A percentile compares a stretch with the other conserved stretches of the same genome.
These are phyloP conservation scores for Sclerotinia sclerotiorum DNA, from an alignment of 2,329 filamentous ascomycete species.

Conservation along the genomic window DNA sequence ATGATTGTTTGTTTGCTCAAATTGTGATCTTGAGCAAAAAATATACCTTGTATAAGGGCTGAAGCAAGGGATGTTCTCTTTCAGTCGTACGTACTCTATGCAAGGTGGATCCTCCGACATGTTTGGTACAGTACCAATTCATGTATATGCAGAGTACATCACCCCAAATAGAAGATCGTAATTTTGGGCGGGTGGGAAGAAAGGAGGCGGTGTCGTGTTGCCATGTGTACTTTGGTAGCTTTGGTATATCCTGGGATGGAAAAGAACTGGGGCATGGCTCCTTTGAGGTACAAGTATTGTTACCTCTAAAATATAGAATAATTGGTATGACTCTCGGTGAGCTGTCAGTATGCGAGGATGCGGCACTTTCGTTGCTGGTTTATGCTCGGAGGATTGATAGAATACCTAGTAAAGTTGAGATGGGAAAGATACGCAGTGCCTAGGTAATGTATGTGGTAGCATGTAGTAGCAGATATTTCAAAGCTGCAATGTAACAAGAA, in stretches of 20 bases:
- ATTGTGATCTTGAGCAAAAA: not conserved
- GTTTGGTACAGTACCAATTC: slow-evolving; percentile 18
- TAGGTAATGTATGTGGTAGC: not conserved
- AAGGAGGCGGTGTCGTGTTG: slow-evolving; percentile 17
- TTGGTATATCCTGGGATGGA: slow-evolving; percentile 9
- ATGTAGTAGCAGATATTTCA: not conserved
- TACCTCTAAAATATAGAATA: not conserved
- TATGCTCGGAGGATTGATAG: slow-evolving; percentile 22
- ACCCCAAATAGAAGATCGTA: slow-evolving; percentile 1
- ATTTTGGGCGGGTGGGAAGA: slow-evolving; percentile 14
- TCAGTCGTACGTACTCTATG: slow-evolving; percentile 9
- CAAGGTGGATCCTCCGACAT: slow-evolving; percentile 11
- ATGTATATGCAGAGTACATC: slow-evolving; percentile 17
- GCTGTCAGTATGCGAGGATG: slow-evolving; percentile 22
- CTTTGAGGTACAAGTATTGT: not conserved
- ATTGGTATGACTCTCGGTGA: slow-evolving; percentile 20
- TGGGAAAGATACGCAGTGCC: slow-evolving; percentile 4
- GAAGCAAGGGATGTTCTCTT: slow-evolving; percentile 15
- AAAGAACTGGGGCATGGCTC: not conserved
- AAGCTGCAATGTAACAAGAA: slow-evolving; percentile 8
- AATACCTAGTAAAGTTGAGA: slow-evolving; percentile 16
- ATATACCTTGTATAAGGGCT: slow-evolving; percentile 9
- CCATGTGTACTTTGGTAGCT: slow-evolving; percentile 8
- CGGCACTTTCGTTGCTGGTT: slow-evolving; percentile 3
- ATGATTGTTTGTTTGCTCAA: not conserved